phyloP scores from a whole-genome alignment of 177 flowering plant species.

The Tripterygium wilfordii region DNA sequence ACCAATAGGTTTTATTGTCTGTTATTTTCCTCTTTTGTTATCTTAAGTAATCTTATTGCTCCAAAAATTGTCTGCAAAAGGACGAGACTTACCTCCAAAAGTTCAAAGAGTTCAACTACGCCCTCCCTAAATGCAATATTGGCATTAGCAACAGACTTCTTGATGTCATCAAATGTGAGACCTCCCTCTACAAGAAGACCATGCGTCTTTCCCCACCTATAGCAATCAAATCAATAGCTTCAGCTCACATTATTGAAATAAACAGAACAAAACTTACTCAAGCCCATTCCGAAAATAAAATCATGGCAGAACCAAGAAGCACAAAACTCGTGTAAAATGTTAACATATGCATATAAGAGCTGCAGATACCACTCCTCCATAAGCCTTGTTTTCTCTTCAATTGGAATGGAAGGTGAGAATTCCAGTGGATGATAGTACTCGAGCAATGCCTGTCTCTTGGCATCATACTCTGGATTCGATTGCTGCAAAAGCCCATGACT shows the following conservation, averaged over 20 bases:
- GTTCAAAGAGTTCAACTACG: constrained; percentile 73
- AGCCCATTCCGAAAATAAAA: not conserved
- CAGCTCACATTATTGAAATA: too few relatives aligned
- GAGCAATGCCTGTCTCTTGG: constrained; percentile 61
- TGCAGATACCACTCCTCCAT: constrained; percentile 88
- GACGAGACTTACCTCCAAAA: constrained; percentile 63
- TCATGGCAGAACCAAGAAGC: not conserved
- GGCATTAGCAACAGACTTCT: constrained; percentile 62
- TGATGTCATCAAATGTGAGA: constrained; percentile 70
- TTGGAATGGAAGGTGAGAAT: constrained; percentile 65
- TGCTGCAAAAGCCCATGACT: constrained; percentile 87
- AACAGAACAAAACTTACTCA: too few relatives aligned
- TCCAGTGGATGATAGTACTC: constrained; percentile 89
- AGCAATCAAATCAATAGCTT: constrained; percentile 5
- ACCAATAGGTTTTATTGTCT: too few relatives aligned
- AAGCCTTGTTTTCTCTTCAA: constrained; percentile 83
- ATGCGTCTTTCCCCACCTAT: constrained; percentile 95
- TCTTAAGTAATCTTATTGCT: not conserved
- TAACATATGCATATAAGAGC: not conserved
- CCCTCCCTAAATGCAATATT: constrained; percentile 85
- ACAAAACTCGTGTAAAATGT: not conserved
- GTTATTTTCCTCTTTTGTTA: too few relatives aligned
- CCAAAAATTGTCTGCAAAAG: not conserved
- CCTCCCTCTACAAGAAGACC: constrained; percentile 90
- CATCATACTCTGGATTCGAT: constrained; percentile 76